A percentile compares a stretch with the other conserved stretches of the same genome.
Conservation (phyloP, 1,284 basidiomycete species). For the Pyrrhoderma lamaoense region DNA sequence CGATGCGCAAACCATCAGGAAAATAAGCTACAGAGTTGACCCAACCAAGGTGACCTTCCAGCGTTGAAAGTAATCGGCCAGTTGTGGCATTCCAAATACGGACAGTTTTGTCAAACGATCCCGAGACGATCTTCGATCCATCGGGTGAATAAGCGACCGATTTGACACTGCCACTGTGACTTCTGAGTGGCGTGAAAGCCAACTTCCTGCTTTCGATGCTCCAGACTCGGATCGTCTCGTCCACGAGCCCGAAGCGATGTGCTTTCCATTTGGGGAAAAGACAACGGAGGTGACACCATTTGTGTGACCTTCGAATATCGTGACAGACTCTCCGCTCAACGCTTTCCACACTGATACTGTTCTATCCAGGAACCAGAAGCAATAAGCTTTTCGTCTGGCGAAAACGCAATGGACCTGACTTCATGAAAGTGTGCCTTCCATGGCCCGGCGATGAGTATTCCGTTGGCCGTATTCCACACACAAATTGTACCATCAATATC, state of each 20-base stretch:
- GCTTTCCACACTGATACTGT: neutral
- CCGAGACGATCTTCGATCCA: conserved; percentile 25
- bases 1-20: neutral
- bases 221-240: neutral
- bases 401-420: too few relatives aligned
- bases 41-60: neutral
- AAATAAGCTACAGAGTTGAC: conserved; percentile 6
- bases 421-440: too few relatives aligned
- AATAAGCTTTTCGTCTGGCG: too few relatives aligned
- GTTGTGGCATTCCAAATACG: conserved; percentile 9
- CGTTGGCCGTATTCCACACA: neutral
- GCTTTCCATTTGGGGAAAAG: neutral
- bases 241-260: neutral
- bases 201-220: too few relatives aligned
- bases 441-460: too few relatives aligned
- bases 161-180: neutral
- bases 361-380: neutral
- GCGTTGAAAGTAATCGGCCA: neutral
- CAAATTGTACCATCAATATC: neutral
- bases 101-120: conserved; percentile 62
- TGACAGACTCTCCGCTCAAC: neutral
- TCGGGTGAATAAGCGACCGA: neutral
- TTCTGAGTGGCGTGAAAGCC: too few relatives aligned
- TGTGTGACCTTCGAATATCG: neutral
- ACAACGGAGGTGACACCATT: neutral